Evolutionary conservation across 352 stramenopile species (phyloP), one percentile per base, ranked within the genome.

Genomic region (Globisporangium megalacanthum): DNA sequence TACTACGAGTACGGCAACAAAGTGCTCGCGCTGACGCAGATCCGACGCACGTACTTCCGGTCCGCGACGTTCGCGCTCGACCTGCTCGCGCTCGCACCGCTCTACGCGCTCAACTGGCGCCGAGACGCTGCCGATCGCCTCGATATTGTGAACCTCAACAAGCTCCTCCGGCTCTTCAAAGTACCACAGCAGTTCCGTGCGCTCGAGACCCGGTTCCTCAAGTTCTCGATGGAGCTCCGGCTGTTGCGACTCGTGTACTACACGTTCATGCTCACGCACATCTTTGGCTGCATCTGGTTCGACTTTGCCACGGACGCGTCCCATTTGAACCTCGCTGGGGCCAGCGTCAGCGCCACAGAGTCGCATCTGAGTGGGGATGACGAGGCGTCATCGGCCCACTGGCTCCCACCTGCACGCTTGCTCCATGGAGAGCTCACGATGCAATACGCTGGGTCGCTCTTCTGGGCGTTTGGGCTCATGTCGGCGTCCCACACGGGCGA

Each of bases 1-100:
- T 83, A 68, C 29, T 66, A 80, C 46, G 68, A 70, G 37, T 84
- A 73, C 51, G 73, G 77, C 36, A 83, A 81, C 69, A 86, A 83
- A 41, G 64, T 83, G 29, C 72, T 80, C 64, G 61, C 78, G 44
- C 19, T 61, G 3, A n/a, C 17, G 10, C 48, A 58, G 4, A 82
- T 83, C 50, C 73, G 66, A 25, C 51, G 37, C 3, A 54, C 35
- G 7, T 86, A 80, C 53, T 65, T 80, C 20, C 58, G 59, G 1
- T 86, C 76, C 0, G 52, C n/a, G 11, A 58, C 50, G 0, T 86
- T 86, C 49, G 10, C 62, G 11, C 51, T 86, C 36, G 76, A 86
- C 49, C 20, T 74, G 15, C 20, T 77, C 5, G 65, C 76, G 14
- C 39, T 82, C 0, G 46, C 72, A 2, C 76, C 73, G 7, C 47